A percentile compares a stretch with the other conserved stretches of the same genome.
Conservation (phyloP, 805 yeast species). For the Grigorovia yakushimaensis region DNA sequence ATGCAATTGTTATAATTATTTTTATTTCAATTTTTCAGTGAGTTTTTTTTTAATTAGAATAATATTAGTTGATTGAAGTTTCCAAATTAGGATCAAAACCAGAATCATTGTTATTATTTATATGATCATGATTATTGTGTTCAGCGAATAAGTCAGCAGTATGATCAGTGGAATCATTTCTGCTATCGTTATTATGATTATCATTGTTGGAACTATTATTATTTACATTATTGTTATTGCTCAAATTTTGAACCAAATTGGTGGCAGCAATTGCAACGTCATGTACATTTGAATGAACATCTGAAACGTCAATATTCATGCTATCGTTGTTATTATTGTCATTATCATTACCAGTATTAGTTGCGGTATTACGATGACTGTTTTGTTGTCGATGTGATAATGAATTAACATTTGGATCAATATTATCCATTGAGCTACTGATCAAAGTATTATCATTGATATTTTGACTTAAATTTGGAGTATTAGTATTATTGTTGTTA, state of each 20-base stretch:
- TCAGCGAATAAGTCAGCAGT: background rate
- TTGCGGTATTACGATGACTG: background rate
- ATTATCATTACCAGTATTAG: too few relatives aligned
- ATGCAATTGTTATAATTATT: too few relatives aligned
- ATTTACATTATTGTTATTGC: background rate
- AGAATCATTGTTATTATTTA: constrained; percentile 9
- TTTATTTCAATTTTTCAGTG: background rate
- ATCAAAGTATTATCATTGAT: background rate
- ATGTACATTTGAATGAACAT: background rate
- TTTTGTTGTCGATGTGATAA: background rate
- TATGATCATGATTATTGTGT: background rate
- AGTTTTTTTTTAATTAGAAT: too few relatives aligned
- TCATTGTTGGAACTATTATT: background rate
- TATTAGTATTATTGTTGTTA: background rate
- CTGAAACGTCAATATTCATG: background rate
- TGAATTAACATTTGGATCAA: background rate
- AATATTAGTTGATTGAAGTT: constrained; percentile 8
- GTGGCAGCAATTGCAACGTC: background rate
- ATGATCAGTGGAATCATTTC: background rate
- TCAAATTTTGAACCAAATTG: background rate
- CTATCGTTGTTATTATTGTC: background rate
- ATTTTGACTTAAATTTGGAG: background rate
- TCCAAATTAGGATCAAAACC: constrained; percentile 19
- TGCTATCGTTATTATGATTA: background rate
- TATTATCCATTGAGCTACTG: background rate